Percentiles rank a stretch among this genome's conserved stretches.
Conservation (phyloP, 139 green algal species). For the Closterium sp. region DNA sequence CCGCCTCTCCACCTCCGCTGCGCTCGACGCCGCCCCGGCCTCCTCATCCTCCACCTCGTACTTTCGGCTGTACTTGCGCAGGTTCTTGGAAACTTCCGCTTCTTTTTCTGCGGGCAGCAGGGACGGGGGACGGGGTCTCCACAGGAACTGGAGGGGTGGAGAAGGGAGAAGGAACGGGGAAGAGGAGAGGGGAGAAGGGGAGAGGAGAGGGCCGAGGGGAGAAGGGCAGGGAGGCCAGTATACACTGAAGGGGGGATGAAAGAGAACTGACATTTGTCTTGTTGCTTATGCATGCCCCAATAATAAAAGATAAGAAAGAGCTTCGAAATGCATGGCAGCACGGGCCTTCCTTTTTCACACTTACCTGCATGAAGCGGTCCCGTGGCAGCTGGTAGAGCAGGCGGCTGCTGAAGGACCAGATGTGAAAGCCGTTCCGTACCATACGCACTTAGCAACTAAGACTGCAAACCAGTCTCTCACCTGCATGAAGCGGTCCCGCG, state of each 20-base stretch:
- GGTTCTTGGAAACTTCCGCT: constrained; percentile 84
- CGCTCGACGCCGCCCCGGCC: constrained; percentile 67
- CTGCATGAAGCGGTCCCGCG: constrained; percentile 79
- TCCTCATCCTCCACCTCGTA: constrained; percentile 94
- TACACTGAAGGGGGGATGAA: too few species aligned
- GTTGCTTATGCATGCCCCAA: too few species aligned
- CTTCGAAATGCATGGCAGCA: too few species aligned
- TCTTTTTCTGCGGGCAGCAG: constrained; percentile 85
- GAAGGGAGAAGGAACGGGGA: background rate
- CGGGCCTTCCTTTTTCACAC: too few species aligned
- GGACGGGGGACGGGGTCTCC: constrained; percentile 83
- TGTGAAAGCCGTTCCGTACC: constrained; percentile 21
- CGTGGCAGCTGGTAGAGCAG: constrained; percentile 74
- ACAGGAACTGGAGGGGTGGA: constrained; percentile 74
- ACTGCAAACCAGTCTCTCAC: background rate
- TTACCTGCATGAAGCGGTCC: constrained; percentile 79
- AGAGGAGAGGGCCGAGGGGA: too few species aligned
- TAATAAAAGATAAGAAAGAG: too few species aligned
- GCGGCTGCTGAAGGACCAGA: constrained; percentile 90
- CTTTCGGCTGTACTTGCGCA: constrained; percentile 86
- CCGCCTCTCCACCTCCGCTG: constrained; percentile 64
- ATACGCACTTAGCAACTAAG: background rate
- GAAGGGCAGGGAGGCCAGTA: too few species aligned
- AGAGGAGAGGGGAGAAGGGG: background rate
- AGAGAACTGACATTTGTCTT: too few species aligned